Base-by-base conservation (phyloP, 148 eudicot genomes). In the Vaccinium vitisidaea region DNA sequence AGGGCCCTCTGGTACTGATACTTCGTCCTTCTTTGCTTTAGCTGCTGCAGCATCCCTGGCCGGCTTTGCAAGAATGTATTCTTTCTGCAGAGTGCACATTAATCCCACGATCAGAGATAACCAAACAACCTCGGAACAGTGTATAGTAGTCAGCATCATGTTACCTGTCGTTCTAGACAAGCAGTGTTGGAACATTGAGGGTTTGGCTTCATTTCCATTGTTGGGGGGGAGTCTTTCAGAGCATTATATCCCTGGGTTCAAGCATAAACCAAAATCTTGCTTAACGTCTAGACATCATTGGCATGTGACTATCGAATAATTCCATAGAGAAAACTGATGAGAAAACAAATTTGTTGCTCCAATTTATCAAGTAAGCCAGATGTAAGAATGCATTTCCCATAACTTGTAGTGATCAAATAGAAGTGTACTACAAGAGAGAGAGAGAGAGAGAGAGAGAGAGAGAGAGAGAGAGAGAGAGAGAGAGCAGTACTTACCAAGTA, bases 181-280 rank as follows among this genome's bases (percentile, higher is more conserved):
- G 99, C 94, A 86, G 90, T 85, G 90, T 96, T 96, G 80, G 98
- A 87, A 91, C 99, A 96, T 84, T 93, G 98, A 46, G 90, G 86
- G 87, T 96, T 96, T 86, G 99, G 99, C 91, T 93, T 96, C 98
- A 96, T 96, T 88, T 92, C 93, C 99, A 96, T 96, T 9, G 99
- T 96, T 50, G 97, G 99, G 76, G 93, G 94, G 83, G 16, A 96
- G 88, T 96, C 99, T 79, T 94, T 96, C 50, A 96, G 92, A 74
- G 99, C 95, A 88, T 93, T 96, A 84, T 94, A 96, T 63, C 99
- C 99, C n/a, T n/a, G n/a, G n/a, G n/a, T n/a, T n/a, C n/a, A n/a
- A n/a, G n/a, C n/a, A n/a, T n/a, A n/a, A n/a, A n/a, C n/a, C n/a
- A n/a, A n/a, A n/a, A n/a, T n/a, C n/a, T n/a, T n/a, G n/a, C n/a